These are phyloP conservation scores for Moniliophthora roreri DNA, from an alignment of 1,284 basidiomycete genomes.

Conservation along the genomic window DNA sequence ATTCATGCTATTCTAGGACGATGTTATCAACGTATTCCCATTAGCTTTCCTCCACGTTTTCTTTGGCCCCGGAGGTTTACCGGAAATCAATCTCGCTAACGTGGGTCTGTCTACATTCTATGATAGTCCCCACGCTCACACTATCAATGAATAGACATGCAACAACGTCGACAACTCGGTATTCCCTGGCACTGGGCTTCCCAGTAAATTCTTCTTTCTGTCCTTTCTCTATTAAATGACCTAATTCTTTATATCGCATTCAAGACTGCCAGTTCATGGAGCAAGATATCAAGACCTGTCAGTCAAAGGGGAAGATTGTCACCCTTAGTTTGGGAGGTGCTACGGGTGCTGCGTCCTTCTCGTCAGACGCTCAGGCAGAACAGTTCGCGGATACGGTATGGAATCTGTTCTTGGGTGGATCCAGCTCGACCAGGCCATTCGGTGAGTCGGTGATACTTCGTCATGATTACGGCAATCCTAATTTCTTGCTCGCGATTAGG, in stretches of 20 bases:
- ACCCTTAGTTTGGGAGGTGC: constrained; percentile 67
- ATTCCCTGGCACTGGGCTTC: constrained; percentile 56
- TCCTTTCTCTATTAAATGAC: no score
- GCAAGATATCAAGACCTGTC: constrained; percentile 57
- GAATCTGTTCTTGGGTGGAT: constrained; percentile 66
- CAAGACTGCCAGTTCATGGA: constrained; percentile 58
- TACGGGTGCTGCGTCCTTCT: constrained; percentile 50
- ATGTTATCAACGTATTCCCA: constrained; percentile 53
- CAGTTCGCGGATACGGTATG: constrained; percentile 60
- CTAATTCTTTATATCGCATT: no score
- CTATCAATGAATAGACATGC: constrained; percentile 42
- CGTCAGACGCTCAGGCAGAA: constrained; percentile 49
- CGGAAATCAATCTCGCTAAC: constrained; percentile 61
- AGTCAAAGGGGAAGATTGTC: constrained; percentile 63
- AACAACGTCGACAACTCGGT: constrained; percentile 37
- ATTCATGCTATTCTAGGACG: constrained; percentile 28
- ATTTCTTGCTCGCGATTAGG: constrained; percentile 30
- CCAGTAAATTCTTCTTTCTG: no score
- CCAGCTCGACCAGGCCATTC: constrained; percentile 55
- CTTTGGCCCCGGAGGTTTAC: constrained; percentile 53
- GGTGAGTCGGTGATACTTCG: constrained; percentile 49
- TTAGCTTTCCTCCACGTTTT: constrained; percentile 61
- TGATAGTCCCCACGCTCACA: not conserved
- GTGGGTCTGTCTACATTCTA: constrained; percentile 28
- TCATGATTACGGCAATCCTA: not conserved